Base-by-base conservation (phyloP, 2,329 filamentous ascomycete species). In the Leptodontidium sp. region DNA sequence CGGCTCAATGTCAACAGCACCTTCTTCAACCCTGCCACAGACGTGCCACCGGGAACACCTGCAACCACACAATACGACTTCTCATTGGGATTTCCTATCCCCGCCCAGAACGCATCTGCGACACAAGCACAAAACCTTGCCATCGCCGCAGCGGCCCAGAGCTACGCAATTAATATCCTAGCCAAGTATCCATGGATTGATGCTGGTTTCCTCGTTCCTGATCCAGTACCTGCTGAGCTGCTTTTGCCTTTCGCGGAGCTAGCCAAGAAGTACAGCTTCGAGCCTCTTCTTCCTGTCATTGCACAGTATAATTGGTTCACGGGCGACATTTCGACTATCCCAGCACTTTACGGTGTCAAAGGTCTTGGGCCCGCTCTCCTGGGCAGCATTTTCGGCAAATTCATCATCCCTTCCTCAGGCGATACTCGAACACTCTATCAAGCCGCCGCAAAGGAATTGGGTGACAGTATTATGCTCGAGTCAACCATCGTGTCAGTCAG, bases 281-380 rank as follows among this genome's bases (percentile, higher is more conserved):
- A 79, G n/a, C 81, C 78, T n/a, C 76, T 79, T 5, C 78, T 85
- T 17, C 83, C 80, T 68, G 71, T 74, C 14, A 80, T 80, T 64
- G 79, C 81, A 24, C 79, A 84, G 61, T 84, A 83, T 3, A 72
- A 83, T 1, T 81, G 82, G 17, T 81, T 85, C 69, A 77, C 84
- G 43, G 75, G 82, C 4, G 77, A 79, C 4, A 71, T 78, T 9
- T 79, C 81, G 21, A 82, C 83, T 0, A 67, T 87, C 7, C 26
- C 59, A 35, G 59, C 59, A 29, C n/a, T 62, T 1, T 84, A 84
- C 71, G 78, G 84, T 14, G 78, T 86, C 71, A 83, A 84, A 68
- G 76, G 75, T 1, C 80, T 82, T 59, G 79, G 64, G 69, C n/a
- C 63, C 74, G 8, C 38, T 58, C 4, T 58, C 21, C n/a, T 40